Conservation (phyloP, 495 filamentous ascomycete genomes). For the Bacidia gigantensis region DNA sequence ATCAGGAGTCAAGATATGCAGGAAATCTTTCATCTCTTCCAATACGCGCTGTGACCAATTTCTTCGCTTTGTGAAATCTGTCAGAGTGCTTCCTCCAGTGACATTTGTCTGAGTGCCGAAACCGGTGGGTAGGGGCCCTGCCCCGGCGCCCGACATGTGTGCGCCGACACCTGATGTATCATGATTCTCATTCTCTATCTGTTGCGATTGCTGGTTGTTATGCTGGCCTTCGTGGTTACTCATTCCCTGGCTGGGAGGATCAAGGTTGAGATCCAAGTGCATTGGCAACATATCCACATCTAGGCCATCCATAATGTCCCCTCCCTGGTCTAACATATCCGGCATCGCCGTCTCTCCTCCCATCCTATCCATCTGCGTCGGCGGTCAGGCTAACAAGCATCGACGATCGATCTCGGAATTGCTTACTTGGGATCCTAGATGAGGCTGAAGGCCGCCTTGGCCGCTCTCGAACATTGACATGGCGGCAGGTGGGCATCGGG, state of each 20-base stretch:
- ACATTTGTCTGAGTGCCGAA: slow-evolving; percentile 36
- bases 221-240: slow-evolving; percentile 9
- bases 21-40: slow-evolving; percentile 77
- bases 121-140: slow-evolving; percentile 41
- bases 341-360: slow-evolving; percentile 25
- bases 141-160: slow-evolving; percentile 33
- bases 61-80: slow-evolving; percentile 68
- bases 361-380: slow-evolving; percentile 14
- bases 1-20: slow-evolving; percentile 75
- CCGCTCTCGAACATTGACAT: slow-evolving; percentile 19
- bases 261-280: slow-evolving; percentile 21
- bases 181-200: slow-evolving; percentile 11
- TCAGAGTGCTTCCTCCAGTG: slow-evolving; percentile 49
- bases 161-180: slow-evolving; percentile 14
- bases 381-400: neutral
- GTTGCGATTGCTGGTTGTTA: slow-evolving; percentile 14
- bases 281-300: slow-evolving; percentile 24
- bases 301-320: slow-evolving; percentile 19
- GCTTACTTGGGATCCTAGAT: slow-evolving; percentile 6
- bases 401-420: neutral
- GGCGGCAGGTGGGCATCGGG: neutral
- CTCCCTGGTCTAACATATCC: slow-evolving; percentile 25
- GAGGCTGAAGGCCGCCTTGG: slow-evolving; percentile 9
- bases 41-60: slow-evolving; percentile 86
- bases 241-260: slow-evolving; percentile 15